Base-by-base conservation (phyloP, 1,139 yeast species). In the Blastobotrys ciferrii region DNA sequence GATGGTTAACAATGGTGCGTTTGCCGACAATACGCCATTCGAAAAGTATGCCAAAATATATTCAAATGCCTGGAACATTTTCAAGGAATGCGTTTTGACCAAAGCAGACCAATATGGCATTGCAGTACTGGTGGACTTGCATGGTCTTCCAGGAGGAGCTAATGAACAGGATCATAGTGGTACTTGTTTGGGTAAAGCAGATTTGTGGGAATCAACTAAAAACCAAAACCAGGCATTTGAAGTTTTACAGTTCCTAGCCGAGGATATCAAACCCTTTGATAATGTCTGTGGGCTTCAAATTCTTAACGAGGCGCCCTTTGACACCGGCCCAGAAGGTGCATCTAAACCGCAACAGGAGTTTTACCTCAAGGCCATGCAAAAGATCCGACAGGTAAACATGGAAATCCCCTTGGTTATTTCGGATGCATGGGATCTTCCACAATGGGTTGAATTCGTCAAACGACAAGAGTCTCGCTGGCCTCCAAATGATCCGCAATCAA, bases 121-220 rank as follows among this genome's bases (percentile, higher is more conserved):
- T 53, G 85, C 89, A 7, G 82, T 91, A 0, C 61, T 92, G 50
- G 77, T 91, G 9, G 98, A 92, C 66, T 63, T 92, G 42, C 98
- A 92, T 66, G 97, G 87, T 0, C 67, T 92, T 23, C 98, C 97
- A 1, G 89, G 87, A 11, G 97, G 97, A 38, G 98, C 97, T 25
- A 92, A 92, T 62, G 79, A 81, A 0, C 84, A 83, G 23, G 80
- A 83, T 50, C 98, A 91, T 64, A 82, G 94, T 59, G 98, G 98
- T 5, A 82, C 84, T 48, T 64, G 69, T 32, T 65, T 75, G 45
- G 78, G 78, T 2, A 64, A 66, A 28, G 84, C 88, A n/a, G 83
- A 71, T 14, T 83, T 82, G 62, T 91, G 87, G 87, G 64, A 57
- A 46, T 71, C 73, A 50, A 67, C 70, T 31, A 62, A 63, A 43